Percentiles rank a stretch among this genome's conserved stretches.
Evolutionary conservation across 2,329 filamentous ascomycete genomes (phyloP).

Genomic region (Pseudocercospora vitis): DNA sequence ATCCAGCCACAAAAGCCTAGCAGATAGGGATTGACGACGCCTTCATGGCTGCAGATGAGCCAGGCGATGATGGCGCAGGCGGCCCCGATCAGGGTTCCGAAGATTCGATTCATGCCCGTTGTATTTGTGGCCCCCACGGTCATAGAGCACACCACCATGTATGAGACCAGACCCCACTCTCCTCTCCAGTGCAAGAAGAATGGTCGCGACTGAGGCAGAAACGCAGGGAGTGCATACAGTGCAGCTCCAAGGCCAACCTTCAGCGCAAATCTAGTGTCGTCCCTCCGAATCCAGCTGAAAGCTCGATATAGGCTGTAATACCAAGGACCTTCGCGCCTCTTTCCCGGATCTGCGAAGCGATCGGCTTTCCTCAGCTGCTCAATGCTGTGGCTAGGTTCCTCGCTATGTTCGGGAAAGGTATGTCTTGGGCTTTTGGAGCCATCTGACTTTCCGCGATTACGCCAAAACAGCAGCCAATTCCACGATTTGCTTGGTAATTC

Average conservation of each 20-base stretch:
- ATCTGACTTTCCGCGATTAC: slow-evolving; percentile 17
- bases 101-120: slow-evolving; percentile 80
- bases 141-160: slow-evolving; percentile 98
- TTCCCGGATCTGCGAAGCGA: slow-evolving; percentile 32
- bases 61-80: slow-evolving; percentile 73
- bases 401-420: slow-evolving; percentile 29
- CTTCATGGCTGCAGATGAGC: slow-evolving; percentile 58
- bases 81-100: slow-evolving; percentile 82
- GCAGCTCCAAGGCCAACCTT: slow-evolving; percentile 92
- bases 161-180: slow-evolving; percentile 94
- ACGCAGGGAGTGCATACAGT: slow-evolving; percentile 85
- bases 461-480: slow-evolving; percentile 87
- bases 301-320: slow-evolving; percentile 56
- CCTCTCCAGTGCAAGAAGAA: slow-evolving; percentile 86
- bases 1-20: slow-evolving; percentile 81
- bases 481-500: slow-evolving; percentile 65
- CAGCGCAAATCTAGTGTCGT: slow-evolving; percentile 75
- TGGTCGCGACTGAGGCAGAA: slow-evolving; percentile 73
- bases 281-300: slow-evolving; percentile 59
- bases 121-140: slow-evolving; percentile 95
- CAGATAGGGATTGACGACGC: slow-evolving; percentile 67
- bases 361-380: slow-evolving; percentile 35
- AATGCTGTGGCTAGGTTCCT: slow-evolving; percentile 31
- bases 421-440: slow-evolving; percentile 19
- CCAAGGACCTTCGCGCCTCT: slow-evolving; percentile 32